Percentiles rank a stretch among this genome's conserved stretches.
Evolutionary conservation across 2,329 filamentous ascomycete genomes (phyloP).

Genomic region (Penicillium sp.): DNA sequence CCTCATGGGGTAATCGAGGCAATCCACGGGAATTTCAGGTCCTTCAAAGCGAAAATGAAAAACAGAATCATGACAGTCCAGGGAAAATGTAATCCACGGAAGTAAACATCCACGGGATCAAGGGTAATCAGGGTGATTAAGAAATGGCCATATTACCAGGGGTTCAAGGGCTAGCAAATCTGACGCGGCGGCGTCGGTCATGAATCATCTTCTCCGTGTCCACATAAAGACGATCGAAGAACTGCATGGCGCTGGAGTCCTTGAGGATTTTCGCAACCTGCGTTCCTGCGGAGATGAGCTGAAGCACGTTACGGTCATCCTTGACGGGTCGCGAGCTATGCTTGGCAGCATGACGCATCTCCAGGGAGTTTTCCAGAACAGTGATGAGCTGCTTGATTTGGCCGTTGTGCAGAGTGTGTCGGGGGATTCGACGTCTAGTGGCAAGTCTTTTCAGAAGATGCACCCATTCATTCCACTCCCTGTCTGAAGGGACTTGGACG

Average conservation of each 20-base stretch:
- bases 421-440: conserved; percentile 81
- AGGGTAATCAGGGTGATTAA: background rate
- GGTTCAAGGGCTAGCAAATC: conserved; percentile 26
- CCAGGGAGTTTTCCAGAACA: conserved; percentile 81
- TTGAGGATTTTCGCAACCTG: conserved; percentile 86
- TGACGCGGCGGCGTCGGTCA: conserved; percentile 54
- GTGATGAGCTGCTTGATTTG: conserved; percentile 92
- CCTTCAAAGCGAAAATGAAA: conserved; percentile 1
- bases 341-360: conserved; percentile 83
- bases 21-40: conserved; percentile 1
- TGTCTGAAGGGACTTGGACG: conserved; percentile 70
- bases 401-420: conserved; percentile 79
- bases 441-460: conserved; percentile 82
- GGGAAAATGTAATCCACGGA: conserved; percentile 2
- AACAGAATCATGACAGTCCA: conserved; percentile 6
- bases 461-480: conserved; percentile 92
- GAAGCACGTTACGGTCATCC: conserved; percentile 84
- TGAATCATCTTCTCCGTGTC: conserved; percentile 78
- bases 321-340: conserved; percentile 80
- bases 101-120: background rate
- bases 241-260: conserved; percentile 80
- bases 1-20: background rate
- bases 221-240: conserved; percentile 77
- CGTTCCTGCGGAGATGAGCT: conserved; percentile 81
- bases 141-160: conserved; percentile 8